Evolutionary conservation across 1,139 yeast genomes (phyloP).

Genomic region (Scheffersomyces quercinus): DNA sequence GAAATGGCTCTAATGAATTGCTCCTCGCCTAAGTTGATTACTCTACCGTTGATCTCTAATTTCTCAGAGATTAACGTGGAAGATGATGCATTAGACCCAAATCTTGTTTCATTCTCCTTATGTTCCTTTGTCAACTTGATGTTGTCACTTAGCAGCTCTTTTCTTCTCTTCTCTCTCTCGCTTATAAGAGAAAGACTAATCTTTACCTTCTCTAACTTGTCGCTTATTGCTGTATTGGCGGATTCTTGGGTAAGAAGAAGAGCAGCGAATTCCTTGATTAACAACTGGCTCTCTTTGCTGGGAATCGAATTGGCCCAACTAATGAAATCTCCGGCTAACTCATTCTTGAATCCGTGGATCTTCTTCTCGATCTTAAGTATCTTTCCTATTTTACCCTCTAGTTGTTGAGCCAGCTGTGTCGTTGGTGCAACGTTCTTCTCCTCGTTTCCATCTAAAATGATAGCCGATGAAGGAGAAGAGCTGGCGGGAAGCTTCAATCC

Average conservation of each 20-base stretch:
- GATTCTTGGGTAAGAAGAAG: constrained; percentile 38
- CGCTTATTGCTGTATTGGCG: constrained; percentile 29
- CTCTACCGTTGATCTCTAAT: constrained; percentile 34
- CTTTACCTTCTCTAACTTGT: constrained; percentile 42
- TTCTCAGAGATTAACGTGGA: constrained; percentile 46
- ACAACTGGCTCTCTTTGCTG: constrained; percentile 36
- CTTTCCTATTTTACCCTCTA: constrained; percentile 27
- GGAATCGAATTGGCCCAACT: constrained; percentile 44
- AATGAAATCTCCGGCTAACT: constrained; percentile 36
- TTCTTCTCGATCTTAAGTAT: constrained; percentile 36
- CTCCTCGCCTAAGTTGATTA: constrained; percentile 46
- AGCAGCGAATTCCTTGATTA: constrained; percentile 41
- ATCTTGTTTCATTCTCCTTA: constrained; percentile 42
- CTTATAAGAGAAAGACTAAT: constrained; percentile 45
- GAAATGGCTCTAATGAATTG: constrained; percentile 51
- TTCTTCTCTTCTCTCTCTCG: constrained; percentile 52
- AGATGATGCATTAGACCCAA: constrained; percentile 45
- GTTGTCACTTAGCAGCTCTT: constrained; percentile 33
- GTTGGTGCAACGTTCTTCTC: constrained; percentile 1
- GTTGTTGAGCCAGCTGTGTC: constrained; percentile 16
- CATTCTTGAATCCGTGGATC: constrained; percentile 30
- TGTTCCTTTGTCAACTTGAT: constrained; percentile 34
- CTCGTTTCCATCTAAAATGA: not conserved
- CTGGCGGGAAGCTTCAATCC: constrained; percentile 6
- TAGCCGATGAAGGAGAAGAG: not conserved